Percentiles rank a stretch among this genome's conserved stretches.
Conservation (phyloP, 2,329 filamentous ascomycete species). For the Penicillium concentricum region DNA sequence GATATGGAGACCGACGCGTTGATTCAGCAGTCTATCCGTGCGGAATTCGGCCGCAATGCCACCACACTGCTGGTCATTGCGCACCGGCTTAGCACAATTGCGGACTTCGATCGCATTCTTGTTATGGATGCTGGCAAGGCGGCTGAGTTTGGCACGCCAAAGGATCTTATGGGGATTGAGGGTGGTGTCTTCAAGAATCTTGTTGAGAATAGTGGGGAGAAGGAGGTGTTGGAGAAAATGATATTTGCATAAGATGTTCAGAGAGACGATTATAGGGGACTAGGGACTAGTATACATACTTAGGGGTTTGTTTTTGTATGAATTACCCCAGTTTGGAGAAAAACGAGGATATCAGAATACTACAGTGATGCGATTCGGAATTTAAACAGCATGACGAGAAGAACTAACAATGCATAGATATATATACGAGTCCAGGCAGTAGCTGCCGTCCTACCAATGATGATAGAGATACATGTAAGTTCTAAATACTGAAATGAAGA, state of each 20-base stretch:
- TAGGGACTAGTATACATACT: background rate
- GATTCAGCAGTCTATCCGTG: constrained; percentile 71
- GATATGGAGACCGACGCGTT: constrained; percentile 74
- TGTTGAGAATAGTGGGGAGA: constrained; percentile 27
- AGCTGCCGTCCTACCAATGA: too few relatives aligned
- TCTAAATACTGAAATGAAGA: background rate
- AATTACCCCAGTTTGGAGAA: background rate
- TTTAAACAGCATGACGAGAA: background rate
- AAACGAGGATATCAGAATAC: background rate
- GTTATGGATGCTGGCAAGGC: constrained; percentile 68
- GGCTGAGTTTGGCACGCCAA: constrained; percentile 66
- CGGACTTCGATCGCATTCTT: constrained; percentile 72
- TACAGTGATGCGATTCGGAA: background rate
- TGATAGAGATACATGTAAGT: background rate
- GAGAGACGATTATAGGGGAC: background rate
- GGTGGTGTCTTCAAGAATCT: constrained; percentile 24
- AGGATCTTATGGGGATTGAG: constrained; percentile 54
- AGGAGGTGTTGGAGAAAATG: constrained; percentile 23
- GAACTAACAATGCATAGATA: background rate
- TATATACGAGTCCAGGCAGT: too few relatives aligned
- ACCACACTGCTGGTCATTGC: constrained; percentile 73
- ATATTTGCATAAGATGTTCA: constrained; percentile 15
- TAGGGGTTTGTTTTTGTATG: background rate
- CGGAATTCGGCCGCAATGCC: constrained; percentile 62
- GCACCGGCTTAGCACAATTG: constrained; percentile 73